These are phyloP conservation scores for Graphiopsis chlorocephala DNA, from an alignment of 2,329 filamentous ascomycete species.

Conservation along the genomic window DNA sequence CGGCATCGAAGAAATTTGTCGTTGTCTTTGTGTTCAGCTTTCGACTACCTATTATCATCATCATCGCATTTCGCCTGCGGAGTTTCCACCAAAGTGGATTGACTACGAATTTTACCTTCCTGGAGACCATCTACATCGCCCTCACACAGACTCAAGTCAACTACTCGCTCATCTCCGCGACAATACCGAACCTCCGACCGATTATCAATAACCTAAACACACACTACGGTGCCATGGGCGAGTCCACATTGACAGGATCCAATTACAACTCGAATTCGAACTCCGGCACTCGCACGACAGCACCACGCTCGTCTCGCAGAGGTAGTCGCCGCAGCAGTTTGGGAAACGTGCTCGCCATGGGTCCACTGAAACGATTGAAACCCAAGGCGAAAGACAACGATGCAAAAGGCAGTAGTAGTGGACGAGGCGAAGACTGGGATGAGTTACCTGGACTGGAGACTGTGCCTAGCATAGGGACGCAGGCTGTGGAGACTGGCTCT, in stretches of 20 bases:
- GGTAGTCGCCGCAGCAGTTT: constrained; percentile 5
- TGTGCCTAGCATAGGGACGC: constrained; percentile 12
- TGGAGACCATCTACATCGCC: constrained; percentile 18
- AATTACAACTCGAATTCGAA: constrained; percentile 4
- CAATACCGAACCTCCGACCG: constrained; percentile 20
- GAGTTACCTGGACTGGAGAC: not conserved
- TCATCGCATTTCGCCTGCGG: constrained; percentile 18
- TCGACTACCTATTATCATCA: constrained; percentile 16
- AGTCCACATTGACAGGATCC: constrained; percentile 7
- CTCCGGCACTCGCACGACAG: not conserved
- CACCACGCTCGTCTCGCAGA: not conserved
- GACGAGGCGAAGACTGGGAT: not conserved
- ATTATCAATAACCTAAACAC: constrained; percentile 21
- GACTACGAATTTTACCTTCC: constrained; percentile 15
- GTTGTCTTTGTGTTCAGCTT: constrained; percentile 16
- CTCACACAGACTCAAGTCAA: constrained; percentile 21
- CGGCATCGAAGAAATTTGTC: constrained; percentile 10
- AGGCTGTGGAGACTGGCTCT: constrained; percentile 10
- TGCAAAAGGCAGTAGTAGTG: not conserved
- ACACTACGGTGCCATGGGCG: constrained; percentile 18
- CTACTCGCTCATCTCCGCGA: constrained; percentile 22
- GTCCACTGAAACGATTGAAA: not conserved
- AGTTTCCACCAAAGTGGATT: constrained; percentile 14
- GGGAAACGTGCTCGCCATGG: not conserved
- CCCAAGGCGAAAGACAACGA: not conserved